phyloP scores from a whole-genome alignment of 1,139 yeast genomes.

The Protomyces gravidus region DNA sequence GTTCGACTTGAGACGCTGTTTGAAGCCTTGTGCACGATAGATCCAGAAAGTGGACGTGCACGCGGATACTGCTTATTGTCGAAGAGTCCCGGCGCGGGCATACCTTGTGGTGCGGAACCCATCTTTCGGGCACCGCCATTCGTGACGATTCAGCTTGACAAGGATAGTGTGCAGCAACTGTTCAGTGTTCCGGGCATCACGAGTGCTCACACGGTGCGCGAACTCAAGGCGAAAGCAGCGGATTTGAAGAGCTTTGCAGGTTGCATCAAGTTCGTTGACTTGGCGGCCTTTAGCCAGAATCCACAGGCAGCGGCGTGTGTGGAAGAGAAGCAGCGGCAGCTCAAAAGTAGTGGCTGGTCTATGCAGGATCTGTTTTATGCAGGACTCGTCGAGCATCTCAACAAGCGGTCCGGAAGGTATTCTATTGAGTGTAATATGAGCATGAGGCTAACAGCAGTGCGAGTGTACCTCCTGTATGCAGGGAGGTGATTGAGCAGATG shows the following conservation, averaged over 20 bases:
- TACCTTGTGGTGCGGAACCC: background rate
- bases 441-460: background rate
- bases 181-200: background rate
- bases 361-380: background rate
- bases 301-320: background rate
- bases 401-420: background rate
- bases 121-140: background rate
- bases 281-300: background rate
- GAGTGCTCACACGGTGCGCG: background rate
- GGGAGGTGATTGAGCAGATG: conserved; percentile 1
- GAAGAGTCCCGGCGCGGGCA: background rate
- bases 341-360: background rate
- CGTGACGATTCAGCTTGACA: background rate
- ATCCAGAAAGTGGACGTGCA: conserved; percentile 2
- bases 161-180: background rate
- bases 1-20: conserved; percentile 3
- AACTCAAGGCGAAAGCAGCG: background rate
- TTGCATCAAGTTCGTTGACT: background rate
- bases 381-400: background rate
- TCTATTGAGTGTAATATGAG: background rate
- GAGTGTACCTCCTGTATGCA: background rate
- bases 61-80: conserved; percentile 14
- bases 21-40: conserved; percentile 11
- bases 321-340: background rate
- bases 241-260: background rate